Percentiles rank a stretch among this genome's conserved stretches.
phyloP scores from a whole-genome alignment of 1,284 basidiomycete genomes.

The Ganoderma sinense region DNA sequence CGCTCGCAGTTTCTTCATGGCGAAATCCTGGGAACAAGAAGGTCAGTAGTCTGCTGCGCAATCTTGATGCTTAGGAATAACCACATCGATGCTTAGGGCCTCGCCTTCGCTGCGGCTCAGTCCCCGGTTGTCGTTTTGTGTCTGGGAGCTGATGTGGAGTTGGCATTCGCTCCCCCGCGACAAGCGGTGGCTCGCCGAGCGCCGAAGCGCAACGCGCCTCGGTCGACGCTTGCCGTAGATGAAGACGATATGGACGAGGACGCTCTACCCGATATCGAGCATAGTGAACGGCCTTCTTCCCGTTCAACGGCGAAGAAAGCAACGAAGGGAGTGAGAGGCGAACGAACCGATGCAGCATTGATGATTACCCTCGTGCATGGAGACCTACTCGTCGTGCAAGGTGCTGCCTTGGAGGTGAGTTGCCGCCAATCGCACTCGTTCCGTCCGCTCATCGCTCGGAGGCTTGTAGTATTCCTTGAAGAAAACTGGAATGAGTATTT shows the following conservation, averaged over 20 bases:
- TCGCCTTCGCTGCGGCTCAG: conserved; percentile 23
- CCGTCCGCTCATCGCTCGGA: neutral
- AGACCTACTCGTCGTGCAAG: conserved; percentile 50
- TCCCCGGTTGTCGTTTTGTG: conserved; percentile 35
- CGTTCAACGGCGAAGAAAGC: conserved; percentile 1
- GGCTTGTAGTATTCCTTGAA: conserved; percentile 15
- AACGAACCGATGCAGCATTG: conserved; percentile 34
- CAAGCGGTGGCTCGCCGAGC: neutral
- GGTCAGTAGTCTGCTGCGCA: conserved; percentile 33
- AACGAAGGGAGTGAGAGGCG: neutral
- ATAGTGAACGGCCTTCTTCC: neutral
- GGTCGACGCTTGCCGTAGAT: neutral
- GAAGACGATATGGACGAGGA: neutral
- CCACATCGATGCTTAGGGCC: conserved; percentile 16
- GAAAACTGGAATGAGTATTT: conserved; percentile 12
- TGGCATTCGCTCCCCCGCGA: conserved; percentile 28
- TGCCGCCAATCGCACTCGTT: neutral
- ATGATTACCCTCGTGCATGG: conserved; percentile 63
- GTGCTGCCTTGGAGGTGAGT: conserved; percentile 11
- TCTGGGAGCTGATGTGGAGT: conserved; percentile 43
- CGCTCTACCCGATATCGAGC: neutral
- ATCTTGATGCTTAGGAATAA: neutral
- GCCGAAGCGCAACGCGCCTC: neutral
- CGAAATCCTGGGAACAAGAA: conserved; percentile 41
- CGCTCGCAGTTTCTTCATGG: conserved; percentile 45